These are phyloP conservation scores for Podaxis rugospora DNA, from an alignment of 768 basidiomycete species.

Conservation along the genomic window DNA sequence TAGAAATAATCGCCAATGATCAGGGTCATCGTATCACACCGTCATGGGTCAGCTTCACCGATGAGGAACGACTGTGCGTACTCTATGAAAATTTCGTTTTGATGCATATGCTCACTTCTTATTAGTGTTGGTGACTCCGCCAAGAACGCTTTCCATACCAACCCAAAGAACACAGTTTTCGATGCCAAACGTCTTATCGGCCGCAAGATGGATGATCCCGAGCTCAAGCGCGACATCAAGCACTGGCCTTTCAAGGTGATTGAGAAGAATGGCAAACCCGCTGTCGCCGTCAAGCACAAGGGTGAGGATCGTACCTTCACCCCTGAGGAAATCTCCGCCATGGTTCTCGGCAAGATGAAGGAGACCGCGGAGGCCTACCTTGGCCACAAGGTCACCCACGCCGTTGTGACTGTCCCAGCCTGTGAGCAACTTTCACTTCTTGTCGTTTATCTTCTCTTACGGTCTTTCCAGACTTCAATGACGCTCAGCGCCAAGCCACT, in stretches of 20 bases:
- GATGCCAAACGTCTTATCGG: conserved; percentile 96
- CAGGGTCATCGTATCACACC: conserved; percentile 89
- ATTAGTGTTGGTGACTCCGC: conserved; percentile 85
- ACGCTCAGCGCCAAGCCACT: conserved; percentile 98
- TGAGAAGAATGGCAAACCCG: conserved; percentile 79
- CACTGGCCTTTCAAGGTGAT: conserved; percentile 88
- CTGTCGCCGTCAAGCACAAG: conserved; percentile 74
- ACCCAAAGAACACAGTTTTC: conserved; percentile 92
- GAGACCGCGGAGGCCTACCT: conserved; percentile 99
- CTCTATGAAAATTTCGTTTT: background rate
- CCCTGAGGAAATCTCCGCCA: conserved; percentile 92
- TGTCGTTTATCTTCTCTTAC: conserved; percentile 7
- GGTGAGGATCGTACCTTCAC: conserved; percentile 79
- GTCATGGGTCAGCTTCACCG: conserved; percentile 79
- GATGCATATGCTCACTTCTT: background rate
- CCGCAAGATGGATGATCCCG: conserved; percentile 75
- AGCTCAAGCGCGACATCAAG: conserved; percentile 79
- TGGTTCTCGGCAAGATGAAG: conserved; percentile 98
- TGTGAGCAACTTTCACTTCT: conserved; percentile 42
- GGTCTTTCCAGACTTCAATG: conserved; percentile 76
- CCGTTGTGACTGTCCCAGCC: conserved; percentile 97
- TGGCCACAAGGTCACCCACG: conserved; percentile 93
- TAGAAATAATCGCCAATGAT: conserved; percentile 89
- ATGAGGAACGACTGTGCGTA: conserved; percentile 69
- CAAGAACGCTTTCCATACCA: conserved; percentile 92